phyloP scores from a whole-genome alignment of 2,329 filamentous ascomycete genomes.

The Delphinella strobiligena region DNA sequence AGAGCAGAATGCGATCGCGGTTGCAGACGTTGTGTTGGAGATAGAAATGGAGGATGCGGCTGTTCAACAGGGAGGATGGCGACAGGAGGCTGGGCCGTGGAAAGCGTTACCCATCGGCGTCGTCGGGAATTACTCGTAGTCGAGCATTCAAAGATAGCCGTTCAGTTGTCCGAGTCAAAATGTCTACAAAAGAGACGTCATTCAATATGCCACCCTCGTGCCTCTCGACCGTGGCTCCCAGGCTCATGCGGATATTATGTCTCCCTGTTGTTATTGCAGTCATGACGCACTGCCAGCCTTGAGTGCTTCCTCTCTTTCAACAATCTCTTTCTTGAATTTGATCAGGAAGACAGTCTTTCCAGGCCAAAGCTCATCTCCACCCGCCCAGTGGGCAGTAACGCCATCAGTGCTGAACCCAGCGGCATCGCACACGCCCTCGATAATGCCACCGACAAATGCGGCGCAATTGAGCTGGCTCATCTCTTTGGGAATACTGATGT shows the following conservation, averaged over 20 bases:
- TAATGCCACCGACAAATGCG: constrained; percentile 85
- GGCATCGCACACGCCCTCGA: constrained; percentile 92
- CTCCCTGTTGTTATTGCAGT: no score
- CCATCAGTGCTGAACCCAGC: constrained; percentile 71
- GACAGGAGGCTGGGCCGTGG: constrained; percentile 7
- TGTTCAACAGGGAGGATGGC: constrained; percentile 9
- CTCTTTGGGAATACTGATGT: constrained; percentile 84
- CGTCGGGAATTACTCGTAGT: not conserved
- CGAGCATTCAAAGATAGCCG: no score
- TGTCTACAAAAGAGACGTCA: no score
- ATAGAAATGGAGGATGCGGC: constrained; percentile 8
- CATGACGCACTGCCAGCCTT: constrained; percentile 20
- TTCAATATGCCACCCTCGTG: no score
- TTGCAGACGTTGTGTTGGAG: no score
- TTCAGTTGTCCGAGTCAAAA: no score
- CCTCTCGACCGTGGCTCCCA: no score
- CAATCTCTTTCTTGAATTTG: constrained; percentile 79
- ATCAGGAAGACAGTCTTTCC: constrained; percentile 92
- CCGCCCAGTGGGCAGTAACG: constrained; percentile 71
- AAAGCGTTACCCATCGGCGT: constrained; percentile 4
- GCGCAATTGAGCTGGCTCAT: constrained; percentile 96
- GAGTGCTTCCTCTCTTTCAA: constrained; percentile 66
- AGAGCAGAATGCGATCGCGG: no score
- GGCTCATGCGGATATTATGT: no score
- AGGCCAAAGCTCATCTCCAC: constrained; percentile 67